Base-by-base conservation (phyloP, 345 rosid species). In the Pugionium dolabratum region DNA sequence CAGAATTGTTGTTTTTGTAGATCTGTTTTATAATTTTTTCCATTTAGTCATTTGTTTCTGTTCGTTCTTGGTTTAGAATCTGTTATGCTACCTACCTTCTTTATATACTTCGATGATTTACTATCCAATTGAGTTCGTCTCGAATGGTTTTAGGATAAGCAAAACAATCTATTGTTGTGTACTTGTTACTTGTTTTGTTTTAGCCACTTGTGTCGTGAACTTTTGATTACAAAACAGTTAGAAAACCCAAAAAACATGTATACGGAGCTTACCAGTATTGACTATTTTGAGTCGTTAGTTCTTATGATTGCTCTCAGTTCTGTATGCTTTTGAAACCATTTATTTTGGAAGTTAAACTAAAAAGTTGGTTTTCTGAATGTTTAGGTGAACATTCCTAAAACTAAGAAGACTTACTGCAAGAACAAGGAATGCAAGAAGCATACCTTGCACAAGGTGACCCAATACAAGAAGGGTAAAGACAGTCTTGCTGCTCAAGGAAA, bases 401-500 rank as follows among this genome's bases (percentile, higher is more conserved):
- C 95, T 0, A 90, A 90, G 91, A 90, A 90, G 69, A 87, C 93
- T 0, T 84, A 84, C 75, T 87, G 93, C 61, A 87, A 82, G 77
- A 89, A 73, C 85, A 89, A 89, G 89, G 89, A 83, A 44, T 86
- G 96, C 85, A 89, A 71, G 66, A 86, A 86, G 85, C 96, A 89
- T 82, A 86, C 96, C 56, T 70, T 89, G 78, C 96, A 89, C 71
- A 89, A 89, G 85, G 96, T 89, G 1, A 89, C 96, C 0, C 96
- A 89, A 47, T 89, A 89, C 77, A 89, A 85, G 81, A 89, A 89
- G 84, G 96, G 96, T 0, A 89, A 89, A 74, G 96, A 89, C 46
- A 86, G 96, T 69, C 87, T 89, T 28, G 87, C 93, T 65, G 96
- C 81, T 2, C 96, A 89, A 36, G 96, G 96, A 26, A 89, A 89